Evolutionary conservation across 768 basidiomycete genomes (phyloP), one percentile per base, ranked within the genome.

Genomic region (Suillus subluteus): DNA sequence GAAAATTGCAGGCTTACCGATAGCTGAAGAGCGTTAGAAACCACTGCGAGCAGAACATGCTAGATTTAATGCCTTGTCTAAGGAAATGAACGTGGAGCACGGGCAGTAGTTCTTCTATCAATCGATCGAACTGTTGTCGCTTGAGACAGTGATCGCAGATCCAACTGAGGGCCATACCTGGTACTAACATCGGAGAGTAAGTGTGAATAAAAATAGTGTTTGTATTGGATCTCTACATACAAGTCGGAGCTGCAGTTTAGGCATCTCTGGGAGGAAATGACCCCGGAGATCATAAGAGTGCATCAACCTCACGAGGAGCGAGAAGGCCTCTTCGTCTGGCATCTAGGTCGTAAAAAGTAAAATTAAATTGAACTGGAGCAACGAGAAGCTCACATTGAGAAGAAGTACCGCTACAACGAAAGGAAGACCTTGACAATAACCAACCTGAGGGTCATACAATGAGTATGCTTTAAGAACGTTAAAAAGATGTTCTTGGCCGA

Each of bases 271-370:
- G n/a, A 98, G 83, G 79, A 96, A 99, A 79, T 98, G 97, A 1
- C 95, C 95, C 54, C 97, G 89, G 3, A 99, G 83, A 77, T 97
- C 96, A 75, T 99, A 99, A 1, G 96, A 92, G 67, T 98, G 84
- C 98, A 99, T 99, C 18, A 99, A 79, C 63, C 98, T 85, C 37
- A 98, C 96, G 12, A 99, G 85, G 13, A 99, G 87, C 69, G 92
- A 97, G 78, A 99, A 99, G 0, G 97, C 97, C 79, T 99, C 97
- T 80, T 99, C 98, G 68, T 99, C 98, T 30, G 98, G 98, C 98
- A 99, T 99, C 97, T 99, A 35, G 30, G 23, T 65, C 44, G 63
- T 59, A 26, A 59, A 26, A 48, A 62, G 32, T 56, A 18, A 63
- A 56, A 40, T 40, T 11, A 18, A 41, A 30, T 62, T 52, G 52